Evolutionary conservation across 306 rosid genomes (phyloP), one percentile per base, ranked within the genome.

Genomic region (Ziziphus jujuba): DNA sequence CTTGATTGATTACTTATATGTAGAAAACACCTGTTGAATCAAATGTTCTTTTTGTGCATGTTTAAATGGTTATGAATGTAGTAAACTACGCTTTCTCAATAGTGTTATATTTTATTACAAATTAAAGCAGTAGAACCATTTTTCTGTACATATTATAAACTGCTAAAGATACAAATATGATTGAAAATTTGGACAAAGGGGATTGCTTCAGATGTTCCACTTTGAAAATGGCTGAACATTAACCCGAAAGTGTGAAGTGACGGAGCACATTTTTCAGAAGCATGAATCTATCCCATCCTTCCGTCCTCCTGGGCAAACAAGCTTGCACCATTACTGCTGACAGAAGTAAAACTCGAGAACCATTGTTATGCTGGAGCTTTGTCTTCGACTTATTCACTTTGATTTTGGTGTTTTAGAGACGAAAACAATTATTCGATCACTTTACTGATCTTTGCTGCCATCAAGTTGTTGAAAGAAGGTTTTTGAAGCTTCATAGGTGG

Each of bases 401-500:
- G 45, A 40, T 28, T 28, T 28, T 3, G 45, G 14, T 40, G 45
- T 12, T 40, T 40, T 40, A 40, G 45, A 40, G 45, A 40, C 9
- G 3, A 7, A 48, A 16, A 44, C 66, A n/a, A 16, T 34, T 0
- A 11, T 6, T 40, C 19, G 38, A 45, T 56, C 72, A 56, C 22
- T 5, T 15, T 51, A 20, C 19, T 13, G 21, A 35, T 24, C 6
- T 5, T 50, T 50, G 16, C 44, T 65, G 59, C 35, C 45, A 56
- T 77, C 63, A 36, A 70, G 75, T 19, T 56, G 57, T 69, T 80
- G 86, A 59, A 86, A 81, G 75, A 83, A 79, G 60, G 81, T 12
- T 66, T 83, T 86, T 43, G 87, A 79, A 1, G 91, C 91, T 72
- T 86, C 87, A 2, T 86, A 83, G 13, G 88, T 74, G 36, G 85